phyloP scores from a whole-genome alignment of 441 rosid species.

The Metrosideros polymorpha region DNA sequence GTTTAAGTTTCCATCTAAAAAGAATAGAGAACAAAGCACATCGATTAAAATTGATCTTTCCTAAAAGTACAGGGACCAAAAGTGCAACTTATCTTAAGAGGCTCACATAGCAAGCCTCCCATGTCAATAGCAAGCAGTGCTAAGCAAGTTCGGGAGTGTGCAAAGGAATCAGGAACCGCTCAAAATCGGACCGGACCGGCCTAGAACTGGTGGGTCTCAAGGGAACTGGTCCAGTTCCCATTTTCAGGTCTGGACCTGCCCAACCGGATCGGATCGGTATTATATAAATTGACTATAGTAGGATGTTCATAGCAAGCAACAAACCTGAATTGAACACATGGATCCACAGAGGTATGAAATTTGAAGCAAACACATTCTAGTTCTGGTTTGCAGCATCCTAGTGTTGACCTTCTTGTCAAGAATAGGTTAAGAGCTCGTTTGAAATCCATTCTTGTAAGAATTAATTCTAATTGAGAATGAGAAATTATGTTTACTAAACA shows the following conservation, averaged over 20 bases:
- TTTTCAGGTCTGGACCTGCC: too few relatives aligned
- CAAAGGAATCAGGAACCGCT: too few relatives aligned
- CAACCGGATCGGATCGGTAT: too few relatives aligned
- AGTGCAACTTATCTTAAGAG: background rate
- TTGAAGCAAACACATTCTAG: constrained; percentile 61
- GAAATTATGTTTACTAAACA: too few relatives aligned
- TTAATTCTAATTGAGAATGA: too few relatives aligned
- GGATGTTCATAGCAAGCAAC: background rate
- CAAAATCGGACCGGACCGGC: too few relatives aligned
- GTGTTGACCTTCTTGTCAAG: constrained; percentile 32
- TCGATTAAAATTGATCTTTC: background rate
- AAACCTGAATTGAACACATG: constrained; percentile 58
- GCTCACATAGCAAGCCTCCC: background rate
- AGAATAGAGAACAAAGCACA: background rate
- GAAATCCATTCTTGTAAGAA: too few relatives aligned
- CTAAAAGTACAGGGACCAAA: background rate
- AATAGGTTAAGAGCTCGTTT: too few relatives aligned
- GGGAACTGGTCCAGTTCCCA: too few relatives aligned
- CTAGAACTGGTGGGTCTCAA: too few relatives aligned
- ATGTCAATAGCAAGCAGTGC: background rate
- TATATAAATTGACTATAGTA: background rate
- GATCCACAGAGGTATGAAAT: constrained; percentile 78
- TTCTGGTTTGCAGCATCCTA: constrained; percentile 59
- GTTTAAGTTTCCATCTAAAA: background rate
- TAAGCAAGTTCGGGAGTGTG: too few relatives aligned